Conservation (phyloP, 768 basidiomycete species). For the Leucocoprinus birnbaumii region DNA sequence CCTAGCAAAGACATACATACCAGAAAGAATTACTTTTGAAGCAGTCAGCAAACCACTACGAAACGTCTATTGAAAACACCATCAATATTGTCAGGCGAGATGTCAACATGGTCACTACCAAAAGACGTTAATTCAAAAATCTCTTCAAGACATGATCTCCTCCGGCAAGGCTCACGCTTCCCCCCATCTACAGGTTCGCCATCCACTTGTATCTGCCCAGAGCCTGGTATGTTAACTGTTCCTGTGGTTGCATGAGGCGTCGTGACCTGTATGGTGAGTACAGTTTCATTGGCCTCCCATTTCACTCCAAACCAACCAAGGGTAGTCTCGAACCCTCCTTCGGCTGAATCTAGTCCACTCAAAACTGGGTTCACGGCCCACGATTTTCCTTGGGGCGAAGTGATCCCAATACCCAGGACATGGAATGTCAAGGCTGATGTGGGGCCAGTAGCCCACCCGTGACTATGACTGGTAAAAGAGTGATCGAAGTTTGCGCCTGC, state of each 20-base stretch:
- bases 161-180: background rate
- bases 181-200: background rate
- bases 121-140: too few species aligned
- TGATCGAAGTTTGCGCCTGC: slow-evolving; percentile 55
- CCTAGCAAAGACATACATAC: too few species aligned
- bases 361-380: slow-evolving; percentile 45
- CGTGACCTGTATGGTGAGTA: background rate
- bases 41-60: too few species aligned
- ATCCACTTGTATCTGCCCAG: slow-evolving; percentile 3
- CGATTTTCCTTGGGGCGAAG: slow-evolving; percentile 38
- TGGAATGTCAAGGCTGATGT: slow-evolving; percentile 57
- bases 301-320: slow-evolving; percentile 49
- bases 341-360: slow-evolving; percentile 34
- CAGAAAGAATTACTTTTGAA: too few species aligned
- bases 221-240: slow-evolving; percentile 4
- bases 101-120: too few species aligned
- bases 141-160: slow-evolving; percentile 7
- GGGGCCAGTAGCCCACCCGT: slow-evolving; percentile 59
- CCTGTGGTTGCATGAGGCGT: slow-evolving; percentile 8
- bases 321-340: slow-evolving; percentile 52
- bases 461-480: slow-evolving; percentile 54
- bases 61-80: too few species aligned
- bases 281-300: slow-evolving; percentile 29
- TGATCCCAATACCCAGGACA: slow-evolving; percentile 49
- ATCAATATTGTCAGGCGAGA: too few species aligned